A percentile compares a stretch with the other conserved stretches of the same genome.
Conservation (phyloP, 1,284 basidiomycete species). For the Psilocybe mexicana region DNA sequence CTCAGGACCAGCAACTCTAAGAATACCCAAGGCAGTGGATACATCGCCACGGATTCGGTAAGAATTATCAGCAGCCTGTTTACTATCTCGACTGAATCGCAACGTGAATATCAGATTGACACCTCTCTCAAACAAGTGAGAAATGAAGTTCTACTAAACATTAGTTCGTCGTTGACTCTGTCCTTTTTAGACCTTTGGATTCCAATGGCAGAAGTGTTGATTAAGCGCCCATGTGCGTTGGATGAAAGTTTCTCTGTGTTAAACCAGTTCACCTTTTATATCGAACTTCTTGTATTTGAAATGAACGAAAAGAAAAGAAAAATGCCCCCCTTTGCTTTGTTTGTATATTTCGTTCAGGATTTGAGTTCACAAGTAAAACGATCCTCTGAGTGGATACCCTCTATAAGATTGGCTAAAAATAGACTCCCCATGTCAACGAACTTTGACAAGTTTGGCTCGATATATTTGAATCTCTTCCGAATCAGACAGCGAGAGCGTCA, state of each 20-base stretch:
- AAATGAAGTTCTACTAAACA: not conserved
- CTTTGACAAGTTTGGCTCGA: no score
- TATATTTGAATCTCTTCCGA: no score
- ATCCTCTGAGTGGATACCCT: no score
- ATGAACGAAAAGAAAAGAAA: not conserved
- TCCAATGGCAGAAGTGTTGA: conserved; percentile 15
- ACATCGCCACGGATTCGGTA: conserved; percentile 28
- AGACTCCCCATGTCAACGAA: no score
- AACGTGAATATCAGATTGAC: conserved; percentile 15
- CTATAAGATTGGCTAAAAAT: no score
- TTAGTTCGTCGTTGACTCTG: no score
- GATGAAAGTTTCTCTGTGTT: not conserved
- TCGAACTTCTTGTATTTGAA: not conserved
- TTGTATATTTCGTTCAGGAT: no score
- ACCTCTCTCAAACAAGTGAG: conserved; percentile 20
- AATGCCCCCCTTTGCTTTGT: no score
- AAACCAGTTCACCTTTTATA: not conserved
- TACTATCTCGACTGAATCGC: no score
- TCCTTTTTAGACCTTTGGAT: conserved; percentile 11
- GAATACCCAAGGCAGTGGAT: conserved; percentile 27
- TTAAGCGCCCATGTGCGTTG: conserved; percentile 1
- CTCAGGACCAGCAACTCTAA: conserved; percentile 24
- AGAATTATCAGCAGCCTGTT: not conserved
- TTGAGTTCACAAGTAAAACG: no score
- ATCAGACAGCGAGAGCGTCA: not conserved